These are phyloP conservation scores for Capsicum pubescens DNA, from an alignment of 257 asterid species.

Conservation along the genomic window DNA sequence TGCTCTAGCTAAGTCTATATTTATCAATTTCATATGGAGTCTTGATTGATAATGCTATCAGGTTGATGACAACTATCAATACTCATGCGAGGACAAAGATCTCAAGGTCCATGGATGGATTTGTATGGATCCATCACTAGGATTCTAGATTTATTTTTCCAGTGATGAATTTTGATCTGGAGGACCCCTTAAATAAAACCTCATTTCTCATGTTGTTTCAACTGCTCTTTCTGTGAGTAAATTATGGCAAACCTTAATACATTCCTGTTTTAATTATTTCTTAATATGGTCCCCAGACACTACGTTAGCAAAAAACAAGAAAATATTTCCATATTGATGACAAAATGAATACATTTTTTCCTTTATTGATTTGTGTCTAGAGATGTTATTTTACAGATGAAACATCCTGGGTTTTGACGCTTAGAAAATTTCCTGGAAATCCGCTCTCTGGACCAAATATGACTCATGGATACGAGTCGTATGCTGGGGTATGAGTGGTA, in stretches of 20 bases:
- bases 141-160: slow-evolving; percentile 81
- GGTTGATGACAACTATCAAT: slow-evolving; percentile 90
- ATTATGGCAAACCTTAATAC: not conserved
- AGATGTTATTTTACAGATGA: too few species aligned
- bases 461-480: too few species aligned
- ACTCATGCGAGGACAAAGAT: slow-evolving; percentile 71
- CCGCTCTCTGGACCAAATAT: too few species aligned
- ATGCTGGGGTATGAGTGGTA: too few species aligned
- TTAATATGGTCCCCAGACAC: too few species aligned
- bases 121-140: slow-evolving; percentile 71
- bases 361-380: too few species aligned
- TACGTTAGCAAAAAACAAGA: too few species aligned
- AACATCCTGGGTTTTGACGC: too few species aligned
- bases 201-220: slow-evolving; percentile 78
- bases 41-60: slow-evolving; percentile 36
- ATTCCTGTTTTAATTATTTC: too few species aligned
- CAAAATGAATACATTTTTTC: too few species aligned
- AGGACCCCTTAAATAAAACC: slow-evolving; percentile 81
- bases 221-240: slow-evolving; percentile 72
- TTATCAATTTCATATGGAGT: not conserved
- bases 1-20: not conserved
- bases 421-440: too few species aligned
- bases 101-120: slow-evolving; percentile 85
- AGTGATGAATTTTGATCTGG: slow-evolving; percentile 78
- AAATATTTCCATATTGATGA: too few species aligned